Evolutionary conservation across 345 rosid genomes (phyloP).

Genomic region (Salix exigua): DNA sequence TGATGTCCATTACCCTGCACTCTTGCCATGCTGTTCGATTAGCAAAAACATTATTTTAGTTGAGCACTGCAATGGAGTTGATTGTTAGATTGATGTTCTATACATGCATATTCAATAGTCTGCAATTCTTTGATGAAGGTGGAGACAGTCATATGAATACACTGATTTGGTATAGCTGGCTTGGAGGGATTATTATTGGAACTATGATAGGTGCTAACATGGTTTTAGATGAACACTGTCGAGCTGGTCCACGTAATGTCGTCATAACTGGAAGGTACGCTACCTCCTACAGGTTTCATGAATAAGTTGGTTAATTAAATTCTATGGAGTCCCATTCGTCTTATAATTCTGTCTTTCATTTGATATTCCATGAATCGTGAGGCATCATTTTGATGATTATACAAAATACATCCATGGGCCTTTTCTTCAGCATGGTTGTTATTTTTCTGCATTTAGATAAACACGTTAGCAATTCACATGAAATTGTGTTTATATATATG

Average conservation of each 20-base stretch:
- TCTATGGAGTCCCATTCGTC: neutral
- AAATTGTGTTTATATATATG: neutral
- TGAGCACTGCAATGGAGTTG: no score
- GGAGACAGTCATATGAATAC: constrained; percentile 81
- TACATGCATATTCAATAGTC: constrained; percentile 16
- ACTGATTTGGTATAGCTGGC: constrained; percentile 96
- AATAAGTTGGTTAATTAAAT: neutral
- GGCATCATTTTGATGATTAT: constrained; percentile 1
- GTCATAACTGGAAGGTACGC: constrained; percentile 90
- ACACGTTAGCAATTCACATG: neutral
- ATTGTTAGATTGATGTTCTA: neutral
- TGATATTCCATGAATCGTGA: neutral
- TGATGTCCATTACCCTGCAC: neutral
- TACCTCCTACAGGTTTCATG: neutral
- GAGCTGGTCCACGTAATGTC: constrained; percentile 91
- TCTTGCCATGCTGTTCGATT: neutral
- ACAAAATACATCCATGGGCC: neutral
- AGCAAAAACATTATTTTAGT: no score
- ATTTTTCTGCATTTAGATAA: neutral
- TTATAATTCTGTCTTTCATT: neutral
- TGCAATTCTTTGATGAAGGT: constrained; percentile 42
- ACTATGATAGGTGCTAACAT: constrained; percentile 89
- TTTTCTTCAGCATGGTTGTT: neutral
- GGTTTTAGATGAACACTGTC: constrained; percentile 89
- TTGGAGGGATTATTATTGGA: constrained; percentile 90